Evolutionary conservation across 2,329 filamentous ascomycete species (phyloP).

Genomic region (Colletotrichum melonis): DNA sequence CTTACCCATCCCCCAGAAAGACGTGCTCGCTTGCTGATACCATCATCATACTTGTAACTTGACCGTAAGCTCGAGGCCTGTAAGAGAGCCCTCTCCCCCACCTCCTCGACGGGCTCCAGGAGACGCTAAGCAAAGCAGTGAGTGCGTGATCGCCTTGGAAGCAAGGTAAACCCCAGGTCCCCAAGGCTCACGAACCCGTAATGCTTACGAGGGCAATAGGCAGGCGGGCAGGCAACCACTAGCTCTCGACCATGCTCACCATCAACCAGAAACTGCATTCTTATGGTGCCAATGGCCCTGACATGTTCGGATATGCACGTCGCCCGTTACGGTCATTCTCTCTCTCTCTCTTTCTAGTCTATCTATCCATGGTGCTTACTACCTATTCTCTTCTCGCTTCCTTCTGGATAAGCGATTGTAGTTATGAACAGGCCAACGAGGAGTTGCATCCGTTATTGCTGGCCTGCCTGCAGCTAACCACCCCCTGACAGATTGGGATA

Average conservation of each 20-base stretch:
- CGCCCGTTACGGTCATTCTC: constrained; percentile 7
- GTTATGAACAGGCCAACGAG: constrained; percentile 1
- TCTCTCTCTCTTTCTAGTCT: not conserved
- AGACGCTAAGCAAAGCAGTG: constrained; percentile 11
- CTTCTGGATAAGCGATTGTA: not conserved
- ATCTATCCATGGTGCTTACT: not conserved
- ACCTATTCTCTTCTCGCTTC: not conserved
- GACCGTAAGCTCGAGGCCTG: not conserved
- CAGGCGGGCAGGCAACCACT: constrained; percentile 6
- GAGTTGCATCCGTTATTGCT: not conserved
- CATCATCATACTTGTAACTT: too few species aligned
- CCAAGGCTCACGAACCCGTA: not conserved
- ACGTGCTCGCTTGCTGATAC: not conserved
- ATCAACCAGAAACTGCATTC: constrained; percentile 16
- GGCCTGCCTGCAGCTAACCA: not conserved
- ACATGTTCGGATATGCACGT: constrained; percentile 29
- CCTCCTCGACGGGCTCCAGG: not conserved
- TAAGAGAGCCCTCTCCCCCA: not conserved
- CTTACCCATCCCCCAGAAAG: not conserved
- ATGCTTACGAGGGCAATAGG: not conserved
- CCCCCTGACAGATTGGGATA: constrained; percentile 7
- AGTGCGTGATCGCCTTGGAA: constrained; percentile 24
- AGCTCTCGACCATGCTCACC: not conserved
- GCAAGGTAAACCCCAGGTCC: constrained; percentile 5
- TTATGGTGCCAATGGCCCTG: constrained; percentile 22